phyloP scores from a whole-genome alignment of 129 eudicot genomes.

The Centrapalus pauciflorus region DNA sequence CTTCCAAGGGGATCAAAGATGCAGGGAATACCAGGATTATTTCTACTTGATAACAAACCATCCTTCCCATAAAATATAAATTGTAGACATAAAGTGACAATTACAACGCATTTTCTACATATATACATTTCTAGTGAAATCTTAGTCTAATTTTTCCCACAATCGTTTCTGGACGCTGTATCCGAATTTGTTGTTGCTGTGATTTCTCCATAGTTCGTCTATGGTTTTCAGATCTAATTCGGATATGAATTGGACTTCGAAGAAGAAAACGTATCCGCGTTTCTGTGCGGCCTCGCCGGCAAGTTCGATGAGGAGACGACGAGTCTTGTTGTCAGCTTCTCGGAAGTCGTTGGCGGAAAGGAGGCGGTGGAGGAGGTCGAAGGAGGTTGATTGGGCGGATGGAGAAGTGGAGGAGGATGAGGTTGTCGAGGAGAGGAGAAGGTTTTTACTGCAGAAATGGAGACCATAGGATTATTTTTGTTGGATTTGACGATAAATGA shows the following conservation, averaged over 20 bases:
- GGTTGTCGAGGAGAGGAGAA: conserved; percentile 6
- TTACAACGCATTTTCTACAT: too few relatives aligned
- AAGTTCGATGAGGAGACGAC: conserved; percentile 78
- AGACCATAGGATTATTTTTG: conserved; percentile 9
- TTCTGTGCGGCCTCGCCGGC: conserved; percentile 71
- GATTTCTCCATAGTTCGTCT: conserved; percentile 54
- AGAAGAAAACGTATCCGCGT: conserved; percentile 93
- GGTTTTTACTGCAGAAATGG: conserved; percentile 15
- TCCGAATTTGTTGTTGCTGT: conserved; percentile 59
- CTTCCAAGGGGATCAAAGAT: conserved; percentile 78
- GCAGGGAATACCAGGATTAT: conserved; percentile 61
- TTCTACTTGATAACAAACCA: too few relatives aligned
- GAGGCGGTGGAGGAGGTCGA: conserved; percentile 51
- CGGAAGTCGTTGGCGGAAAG: conserved; percentile 52
- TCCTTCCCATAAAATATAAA: too few relatives aligned
- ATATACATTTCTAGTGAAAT: conserved; percentile 57
- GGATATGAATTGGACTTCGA: conserved; percentile 76
- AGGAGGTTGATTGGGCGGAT: conserved; percentile 22
- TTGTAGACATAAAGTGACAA: too few relatives aligned
- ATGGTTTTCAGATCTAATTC: conserved; percentile 43
- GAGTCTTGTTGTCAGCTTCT: conserved; percentile 86
- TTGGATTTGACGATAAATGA: conserved; percentile 24
- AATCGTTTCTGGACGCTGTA: conserved; percentile 74
- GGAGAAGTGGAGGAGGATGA: conserved; percentile 32
- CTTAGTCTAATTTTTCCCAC: conserved; percentile 48